Base-by-base conservation (phyloP, 306 rosid species). In the Nissolia schottii region DNA sequence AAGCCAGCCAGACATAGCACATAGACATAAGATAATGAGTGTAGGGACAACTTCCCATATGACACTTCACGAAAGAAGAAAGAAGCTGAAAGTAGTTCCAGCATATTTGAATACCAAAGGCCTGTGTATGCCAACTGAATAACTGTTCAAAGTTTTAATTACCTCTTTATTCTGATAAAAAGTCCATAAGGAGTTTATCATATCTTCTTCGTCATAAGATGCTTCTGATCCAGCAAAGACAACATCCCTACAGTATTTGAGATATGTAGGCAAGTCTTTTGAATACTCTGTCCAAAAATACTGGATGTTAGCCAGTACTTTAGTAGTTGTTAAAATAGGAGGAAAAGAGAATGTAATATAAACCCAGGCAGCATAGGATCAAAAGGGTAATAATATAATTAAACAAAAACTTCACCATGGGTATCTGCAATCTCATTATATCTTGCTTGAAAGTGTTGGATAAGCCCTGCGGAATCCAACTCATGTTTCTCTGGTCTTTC, bases 171-270 rank as follows among this genome's bases (percentile, higher is more conserved):
- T 85, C 64, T 82, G 82, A 85, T 84, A 93, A 80, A 63, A 78
- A 29, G 83, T 60, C 96, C 93, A 88, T 18, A 90, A 80, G 34
- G 48, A 32, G 50, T 88, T 84, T 15, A 88, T 83, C 76, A 87
- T 46, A 49, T 54, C 81, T 73, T 81, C 77, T 77, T 93, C 97
- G 64, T 81, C 96, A 2, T 78, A 76, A 3, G 87, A 71, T 7
- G 88, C 41, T 73, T 90, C 93, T 76, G 77, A 81, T 74, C 97
- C 93, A 79, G 92, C 86, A 85, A 90, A 93, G 55, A 79, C 89
- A 53, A 80, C 85, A 82, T 90, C 92, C 84, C 82, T 88, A 67
- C 92, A 93, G 84, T 81, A 85, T 63, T 80, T 87, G 65, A 93
- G 96, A 87, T 90, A 93, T 7, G 90, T 65, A 13, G 87, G 70